Conservation (phyloP, 306 rosid genomes). For the Prunus mongolica region DNA sequence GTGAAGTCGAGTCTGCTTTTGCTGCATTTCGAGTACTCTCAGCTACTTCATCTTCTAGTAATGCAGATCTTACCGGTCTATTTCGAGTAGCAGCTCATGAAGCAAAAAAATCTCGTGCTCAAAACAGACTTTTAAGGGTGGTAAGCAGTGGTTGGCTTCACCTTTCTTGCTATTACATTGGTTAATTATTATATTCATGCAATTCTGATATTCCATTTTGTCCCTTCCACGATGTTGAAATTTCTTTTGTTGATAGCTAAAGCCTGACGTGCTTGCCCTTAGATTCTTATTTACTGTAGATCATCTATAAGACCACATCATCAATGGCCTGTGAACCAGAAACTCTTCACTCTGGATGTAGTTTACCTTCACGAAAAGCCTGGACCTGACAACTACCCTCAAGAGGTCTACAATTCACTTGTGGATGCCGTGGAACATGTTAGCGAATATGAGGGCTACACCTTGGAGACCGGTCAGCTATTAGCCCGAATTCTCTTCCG, state of each 20-base stretch:
- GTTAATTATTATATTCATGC: background rate
- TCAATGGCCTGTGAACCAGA: slow-evolving; percentile 78
- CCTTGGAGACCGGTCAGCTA: slow-evolving; percentile 89
- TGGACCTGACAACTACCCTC: slow-evolving; percentile 91
- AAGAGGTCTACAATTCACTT: slow-evolving; percentile 76
- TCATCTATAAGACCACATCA: slow-evolving; percentile 63
- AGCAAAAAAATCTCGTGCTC: slow-evolving; percentile 68
- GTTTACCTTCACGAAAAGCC: slow-evolving; percentile 95
- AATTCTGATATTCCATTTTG: background rate
- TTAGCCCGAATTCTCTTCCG: slow-evolving; percentile 66
- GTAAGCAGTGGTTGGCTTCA: slow-evolving; percentile 34
- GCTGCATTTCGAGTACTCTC: slow-evolving; percentile 56
- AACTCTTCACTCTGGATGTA: slow-evolving; percentile 80
- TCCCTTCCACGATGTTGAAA: background rate
- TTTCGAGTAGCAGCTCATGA: slow-evolving; percentile 76
- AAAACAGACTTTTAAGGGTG: slow-evolving; percentile 76
- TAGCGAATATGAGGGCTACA: slow-evolving; percentile 87
- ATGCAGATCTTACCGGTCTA: slow-evolving; percentile 78
- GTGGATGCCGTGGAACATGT: slow-evolving; percentile 87
- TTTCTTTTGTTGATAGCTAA: background rate
- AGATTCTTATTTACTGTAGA: slow-evolving; percentile 92
- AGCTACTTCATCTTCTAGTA: slow-evolving; percentile 49
- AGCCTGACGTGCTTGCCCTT: slow-evolving; percentile 28
- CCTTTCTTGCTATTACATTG: slow-evolving; percentile 3
- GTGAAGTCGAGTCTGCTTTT: slow-evolving; percentile 58